A percentile compares a stretch with the other conserved stretches of the same genome.
These are phyloP conservation scores for Carallia pectinifolia DNA, from an alignment of 345 rosid species.

Conservation along the genomic window DNA sequence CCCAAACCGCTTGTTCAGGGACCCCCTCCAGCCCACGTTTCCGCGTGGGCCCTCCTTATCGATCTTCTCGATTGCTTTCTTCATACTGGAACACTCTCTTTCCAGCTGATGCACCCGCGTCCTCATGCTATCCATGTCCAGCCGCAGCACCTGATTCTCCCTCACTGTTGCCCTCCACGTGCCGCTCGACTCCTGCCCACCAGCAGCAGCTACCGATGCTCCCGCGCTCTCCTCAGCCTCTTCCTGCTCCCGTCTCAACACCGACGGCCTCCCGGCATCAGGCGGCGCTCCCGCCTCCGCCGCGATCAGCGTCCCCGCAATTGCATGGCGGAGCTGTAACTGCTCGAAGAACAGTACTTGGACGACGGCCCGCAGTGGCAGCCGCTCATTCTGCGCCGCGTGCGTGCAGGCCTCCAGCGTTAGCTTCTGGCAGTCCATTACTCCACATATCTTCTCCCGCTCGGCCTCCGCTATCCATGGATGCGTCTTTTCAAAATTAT, in stretches of 20 bases:
- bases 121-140: slow-evolving; percentile 99
- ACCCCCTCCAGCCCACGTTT: slow-evolving; percentile 41
- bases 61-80: slow-evolving; percentile 76
- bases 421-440: slow-evolving; percentile 85
- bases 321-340: slow-evolving; percentile 85
- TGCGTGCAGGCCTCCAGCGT: slow-evolving; percentile 97
- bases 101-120: slow-evolving; percentile 86
- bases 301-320: slow-evolving; percentile 73
- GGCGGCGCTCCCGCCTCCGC: slow-evolving; percentile 51
- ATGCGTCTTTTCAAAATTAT: slow-evolving; percentile 56
- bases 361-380: slow-evolving; percentile 88
- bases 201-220: slow-evolving; percentile 12
- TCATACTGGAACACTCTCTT: slow-evolving; percentile 83
- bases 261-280: slow-evolving; percentile 43
- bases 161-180: slow-evolving; percentile 76
- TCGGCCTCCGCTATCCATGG: slow-evolving; percentile 81
- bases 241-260: slow-evolving; percentile 29
- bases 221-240: slow-evolving; percentile 27
- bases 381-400: slow-evolving; percentile 97
- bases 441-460: slow-evolving; percentile 80
- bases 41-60: slow-evolving; percentile 43
- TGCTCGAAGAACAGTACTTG: slow-evolving; percentile 98
- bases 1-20: slow-evolving; percentile 59
- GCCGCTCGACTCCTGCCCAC: slow-evolving; percentile 21
- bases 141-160: slow-evolving; percentile 89